Percentiles rank a stretch among this genome's conserved stretches.
Conservation (phyloP, 352 stramenopile species). For the Pythium myriotylum region DNA sequence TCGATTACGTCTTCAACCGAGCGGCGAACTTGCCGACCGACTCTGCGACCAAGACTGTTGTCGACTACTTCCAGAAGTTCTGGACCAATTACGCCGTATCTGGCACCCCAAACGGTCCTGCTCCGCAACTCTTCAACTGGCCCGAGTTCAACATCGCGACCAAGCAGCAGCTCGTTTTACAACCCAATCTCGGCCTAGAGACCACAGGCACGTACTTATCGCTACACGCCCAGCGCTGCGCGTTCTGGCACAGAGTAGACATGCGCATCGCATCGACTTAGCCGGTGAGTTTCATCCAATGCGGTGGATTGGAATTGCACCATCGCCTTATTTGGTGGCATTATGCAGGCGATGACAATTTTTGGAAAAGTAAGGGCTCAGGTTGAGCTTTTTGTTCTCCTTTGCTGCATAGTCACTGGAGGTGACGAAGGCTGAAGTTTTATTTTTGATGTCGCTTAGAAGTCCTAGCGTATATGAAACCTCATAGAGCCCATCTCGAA, state of each 20-base stretch:
- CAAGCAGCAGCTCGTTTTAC: constrained; percentile 17
- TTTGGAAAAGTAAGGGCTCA: too few relatives aligned
- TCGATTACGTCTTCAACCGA: constrained; percentile 20
- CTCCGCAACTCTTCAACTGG: background rate
- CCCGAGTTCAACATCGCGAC: background rate
- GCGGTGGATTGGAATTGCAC: too few relatives aligned
- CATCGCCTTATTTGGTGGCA: too few relatives aligned
- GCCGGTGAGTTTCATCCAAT: background rate
- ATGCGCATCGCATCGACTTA: constrained; percentile 1
- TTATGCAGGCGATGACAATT: too few relatives aligned
- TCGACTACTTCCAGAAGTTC: constrained; percentile 8
- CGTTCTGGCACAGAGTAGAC: constrained; percentile 8
- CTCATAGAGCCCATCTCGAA: too few relatives aligned
- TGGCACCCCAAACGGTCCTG: background rate
- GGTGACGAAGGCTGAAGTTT: too few relatives aligned
- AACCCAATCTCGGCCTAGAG: background rate
- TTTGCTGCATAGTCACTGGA: too few relatives aligned
- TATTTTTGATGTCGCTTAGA: too few relatives aligned
- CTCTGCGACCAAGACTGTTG: background rate
- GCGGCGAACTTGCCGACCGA: background rate
- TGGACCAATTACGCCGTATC: constrained; percentile 10
- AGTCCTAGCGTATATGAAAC: too few relatives aligned
- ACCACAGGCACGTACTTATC: background rate
- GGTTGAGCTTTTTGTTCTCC: too few relatives aligned
- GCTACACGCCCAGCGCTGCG: constrained; percentile 5